A percentile compares a stretch with the other conserved stretches of the same genome.
These are phyloP conservation scores for Xylaria bambusicola DNA, from an alignment of 495 filamentous ascomycete species.

Conservation along the genomic window DNA sequence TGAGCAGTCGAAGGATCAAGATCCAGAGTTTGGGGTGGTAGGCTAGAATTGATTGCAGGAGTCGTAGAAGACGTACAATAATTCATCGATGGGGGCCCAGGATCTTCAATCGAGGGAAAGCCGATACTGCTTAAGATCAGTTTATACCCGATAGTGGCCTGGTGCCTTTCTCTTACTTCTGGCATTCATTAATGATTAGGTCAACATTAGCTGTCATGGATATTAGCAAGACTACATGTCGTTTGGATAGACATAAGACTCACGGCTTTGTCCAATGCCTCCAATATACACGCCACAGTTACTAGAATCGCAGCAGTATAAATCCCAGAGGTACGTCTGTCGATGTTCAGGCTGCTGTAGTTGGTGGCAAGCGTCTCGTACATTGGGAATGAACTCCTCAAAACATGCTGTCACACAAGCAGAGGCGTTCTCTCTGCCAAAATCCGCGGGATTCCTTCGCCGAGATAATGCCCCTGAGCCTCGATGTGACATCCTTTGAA, in stretches of 20 bases:
- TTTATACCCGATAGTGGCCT: background rate
- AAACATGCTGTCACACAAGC: slow-evolving; percentile 28
- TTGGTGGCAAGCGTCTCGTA: slow-evolving; percentile 27
- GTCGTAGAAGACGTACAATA: slow-evolving; percentile 13
- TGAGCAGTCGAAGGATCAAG: background rate
- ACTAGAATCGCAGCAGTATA: slow-evolving; percentile 50
- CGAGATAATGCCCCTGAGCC: slow-evolving; percentile 1
- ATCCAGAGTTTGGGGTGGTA: background rate
- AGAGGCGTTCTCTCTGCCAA: slow-evolving; percentile 21
- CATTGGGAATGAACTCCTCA: slow-evolving; percentile 25
- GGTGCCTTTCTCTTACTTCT: slow-evolving; percentile 39
- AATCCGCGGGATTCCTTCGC: slow-evolving; percentile 5
- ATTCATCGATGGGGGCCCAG: slow-evolving; percentile 36
- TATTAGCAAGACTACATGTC: slow-evolving; percentile 27
- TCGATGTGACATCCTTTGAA: background rate
- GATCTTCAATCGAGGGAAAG: slow-evolving; percentile 39
- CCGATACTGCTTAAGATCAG: slow-evolving; percentile 35
- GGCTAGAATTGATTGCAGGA: background rate
- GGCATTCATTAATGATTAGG: slow-evolving; percentile 50
- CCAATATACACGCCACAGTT: slow-evolving; percentile 45
- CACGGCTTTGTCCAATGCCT: slow-evolving; percentile 43
- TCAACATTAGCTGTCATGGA: slow-evolving; percentile 42
- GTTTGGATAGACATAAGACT: slow-evolving; percentile 28
- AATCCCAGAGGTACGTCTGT: slow-evolving; percentile 33
- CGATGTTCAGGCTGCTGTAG: slow-evolving; percentile 24